These are phyloP conservation scores for Pelargonium fulgidum DNA, from an alignment of 441 rosid genomes.

Conservation along the genomic window DNA sequence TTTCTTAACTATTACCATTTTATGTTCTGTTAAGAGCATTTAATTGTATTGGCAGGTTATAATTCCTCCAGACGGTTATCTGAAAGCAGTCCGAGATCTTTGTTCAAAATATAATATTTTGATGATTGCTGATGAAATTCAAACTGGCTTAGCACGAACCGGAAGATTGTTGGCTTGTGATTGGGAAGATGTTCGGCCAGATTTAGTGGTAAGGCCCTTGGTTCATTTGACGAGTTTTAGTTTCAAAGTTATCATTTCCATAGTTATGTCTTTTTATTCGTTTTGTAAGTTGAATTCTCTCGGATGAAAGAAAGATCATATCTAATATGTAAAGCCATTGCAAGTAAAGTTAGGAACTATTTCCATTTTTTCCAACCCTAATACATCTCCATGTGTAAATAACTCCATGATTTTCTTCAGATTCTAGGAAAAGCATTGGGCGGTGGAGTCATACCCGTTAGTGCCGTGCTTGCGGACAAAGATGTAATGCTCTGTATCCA, in stretches of 20 bases:
- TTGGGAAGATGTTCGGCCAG: constrained; percentile 87
- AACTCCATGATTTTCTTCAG: constrained; percentile 26
- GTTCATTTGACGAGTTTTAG: constrained; percentile 1
- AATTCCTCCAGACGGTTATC: constrained; percentile 81
- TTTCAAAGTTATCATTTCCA: too few relatives aligned
- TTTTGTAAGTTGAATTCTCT: too few relatives aligned
- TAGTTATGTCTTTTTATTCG: too few relatives aligned
- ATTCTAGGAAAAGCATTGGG: constrained; percentile 95
- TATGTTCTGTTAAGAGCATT: constrained; percentile 8
- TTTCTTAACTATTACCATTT: not conserved
- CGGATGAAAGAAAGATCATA: too few relatives aligned
- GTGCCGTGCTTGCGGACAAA: constrained; percentile 84
- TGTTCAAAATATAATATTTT: constrained; percentile 68
- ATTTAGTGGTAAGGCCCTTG: constrained; percentile 59
- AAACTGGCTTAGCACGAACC: constrained; percentile 81
- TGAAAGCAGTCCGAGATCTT: constrained; percentile 74
- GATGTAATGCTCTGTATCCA: constrained; percentile 84
- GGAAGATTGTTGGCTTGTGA: constrained; percentile 92
- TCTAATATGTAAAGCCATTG: too few relatives aligned
- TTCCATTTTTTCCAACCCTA: too few relatives aligned
- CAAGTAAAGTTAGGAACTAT: too few relatives aligned
- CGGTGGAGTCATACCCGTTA: constrained; percentile 93
- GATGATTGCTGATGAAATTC: constrained; percentile 96
- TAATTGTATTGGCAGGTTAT: constrained; percentile 43
- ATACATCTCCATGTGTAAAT: too few relatives aligned